Base-by-base conservation (phyloP, 345 rosid genomes). In the Mercurialis annua region DNA sequence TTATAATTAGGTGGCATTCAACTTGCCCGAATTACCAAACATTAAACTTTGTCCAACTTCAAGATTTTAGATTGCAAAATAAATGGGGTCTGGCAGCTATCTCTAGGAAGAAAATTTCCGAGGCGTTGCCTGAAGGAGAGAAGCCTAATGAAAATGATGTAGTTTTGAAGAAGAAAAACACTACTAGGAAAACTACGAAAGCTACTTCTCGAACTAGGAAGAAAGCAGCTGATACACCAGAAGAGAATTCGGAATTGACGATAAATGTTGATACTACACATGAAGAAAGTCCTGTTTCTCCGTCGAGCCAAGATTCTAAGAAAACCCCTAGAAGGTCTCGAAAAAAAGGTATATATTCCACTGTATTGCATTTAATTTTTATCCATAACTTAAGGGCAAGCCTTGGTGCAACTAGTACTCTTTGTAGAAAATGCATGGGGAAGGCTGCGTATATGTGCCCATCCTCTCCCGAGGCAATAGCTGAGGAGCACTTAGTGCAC, bases 91-190 rank as follows among this genome's bases (percentile, higher is more conserved):
- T 81, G 55, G 73, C 76, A 1, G 85, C 86, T 71, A 50, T 75
- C n/a, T 80, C 84, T 68, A 82, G 85, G 78, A 87, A 66, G 81
- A 82, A 87, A 76, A 42, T 72, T 59, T 75, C 77, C 1, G 85
- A 79, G 44, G 53, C 73, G 14, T 61, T 76, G 50, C 65, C 80
- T 72, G 80, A 79, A 63, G 84, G 71, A 44, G 86, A 73, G 49
- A 85, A 72, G 42, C 53, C 70, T 7, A 67, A 52, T 83, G 92
- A 75, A 62, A 81, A 75, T 73, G 86, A 78, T 1, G 85, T 62
- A 15, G 82, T 77, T 57, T 72, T 34, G 0, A 74, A 82, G 50
- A 83, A 78, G 85, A 82, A 73, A 71, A n/a, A n/a, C n/a, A 36
- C 86, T 71, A 30, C 83, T 17, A 80, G 71, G 71, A 69, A 65